Evolutionary conservation across 495 filamentous ascomycete genomes (phyloP).

Genomic region (Diplogelasinospora grovesii): DNA sequence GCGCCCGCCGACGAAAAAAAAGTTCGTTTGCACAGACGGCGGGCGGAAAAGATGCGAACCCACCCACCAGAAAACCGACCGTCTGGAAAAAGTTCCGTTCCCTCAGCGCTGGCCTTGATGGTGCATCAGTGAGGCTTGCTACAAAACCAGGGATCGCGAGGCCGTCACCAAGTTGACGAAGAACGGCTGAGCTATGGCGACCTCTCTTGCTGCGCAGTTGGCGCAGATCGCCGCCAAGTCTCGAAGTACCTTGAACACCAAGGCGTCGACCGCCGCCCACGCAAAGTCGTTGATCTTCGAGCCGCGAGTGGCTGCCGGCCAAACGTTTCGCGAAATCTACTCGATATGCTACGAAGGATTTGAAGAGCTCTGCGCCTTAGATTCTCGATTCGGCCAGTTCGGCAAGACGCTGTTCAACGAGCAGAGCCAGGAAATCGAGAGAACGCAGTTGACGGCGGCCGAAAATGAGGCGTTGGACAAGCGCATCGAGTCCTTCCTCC

Average conservation of each 20-base stretch:
- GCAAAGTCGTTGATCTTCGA: slow-evolving; percentile 91
- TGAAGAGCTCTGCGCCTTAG: slow-evolving; percentile 79
- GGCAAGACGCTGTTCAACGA: slow-evolving; percentile 75
- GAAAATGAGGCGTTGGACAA: slow-evolving; percentile 77
- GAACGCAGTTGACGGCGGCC: slow-evolving; percentile 68
- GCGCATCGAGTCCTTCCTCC: slow-evolving; percentile 73
- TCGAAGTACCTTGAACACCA: slow-evolving; percentile 74
- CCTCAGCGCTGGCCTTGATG: too few species aligned
- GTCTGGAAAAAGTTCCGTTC: too few species aligned
- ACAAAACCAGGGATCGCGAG: too few species aligned
- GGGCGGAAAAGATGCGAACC: too few species aligned
- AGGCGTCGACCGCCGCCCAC: slow-evolving; percentile 81
- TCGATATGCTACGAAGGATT: slow-evolving; percentile 82
- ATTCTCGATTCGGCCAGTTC: slow-evolving; percentile 65
- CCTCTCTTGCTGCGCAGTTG: slow-evolving; percentile 72
- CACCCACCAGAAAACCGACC: too few species aligned
- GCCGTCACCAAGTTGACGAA: too few species aligned
- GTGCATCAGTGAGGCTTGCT: too few species aligned
- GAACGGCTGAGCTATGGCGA: slow-evolving; percentile 49
- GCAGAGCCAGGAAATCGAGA: slow-evolving; percentile 80
- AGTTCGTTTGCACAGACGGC: too few species aligned
- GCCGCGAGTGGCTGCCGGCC: slow-evolving; percentile 66
- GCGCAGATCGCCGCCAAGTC: slow-evolving; percentile 72
- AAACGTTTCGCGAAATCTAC: slow-evolving; percentile 85
- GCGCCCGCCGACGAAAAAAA: slow-evolving; percentile 16